Conservation (phyloP, 306 rosid genomes). For the Sechiopsis laciniata region DNA sequence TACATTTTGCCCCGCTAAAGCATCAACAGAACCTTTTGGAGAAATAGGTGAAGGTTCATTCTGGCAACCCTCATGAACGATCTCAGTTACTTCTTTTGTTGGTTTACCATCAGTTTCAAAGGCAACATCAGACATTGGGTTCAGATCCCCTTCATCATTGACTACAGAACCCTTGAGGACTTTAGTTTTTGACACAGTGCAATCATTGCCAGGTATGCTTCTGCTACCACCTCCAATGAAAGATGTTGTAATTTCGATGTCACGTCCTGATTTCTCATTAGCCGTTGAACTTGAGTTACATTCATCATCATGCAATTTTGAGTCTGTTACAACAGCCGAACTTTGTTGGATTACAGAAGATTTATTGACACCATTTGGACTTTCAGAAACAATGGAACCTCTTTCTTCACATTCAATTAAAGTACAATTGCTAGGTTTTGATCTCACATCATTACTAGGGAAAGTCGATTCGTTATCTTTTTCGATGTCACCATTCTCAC, state of each 20-base stretch:
- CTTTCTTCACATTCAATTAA: slow-evolving; percentile 20
- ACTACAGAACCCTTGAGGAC: background rate
- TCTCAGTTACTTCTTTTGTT: slow-evolving; percentile 21
- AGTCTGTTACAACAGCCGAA: slow-evolving; percentile 16
- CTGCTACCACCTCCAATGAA: slow-evolving; percentile 22
- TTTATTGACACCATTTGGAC: slow-evolving; percentile 22
- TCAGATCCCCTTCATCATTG: slow-evolving; percentile 23
- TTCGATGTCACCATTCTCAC: slow-evolving; percentile 11
- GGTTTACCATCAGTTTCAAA: slow-evolving; percentile 21
- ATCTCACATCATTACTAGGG: slow-evolving; percentile 19
- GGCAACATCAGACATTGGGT: slow-evolving; percentile 17
- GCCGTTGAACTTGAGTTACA: slow-evolving; percentile 12
- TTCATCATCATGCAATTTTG: slow-evolving; percentile 20
- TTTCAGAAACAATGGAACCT: slow-evolving; percentile 21
- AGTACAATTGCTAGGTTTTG: slow-evolving; percentile 21
- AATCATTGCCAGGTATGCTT: slow-evolving; percentile 17
- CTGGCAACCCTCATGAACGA: slow-evolving; percentile 26
- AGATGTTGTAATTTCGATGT: slow-evolving; percentile 25
- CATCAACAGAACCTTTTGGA: slow-evolving; percentile 34
- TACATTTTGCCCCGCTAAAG: slow-evolving; percentile 38
- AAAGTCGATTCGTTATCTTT: slow-evolving; percentile 17
- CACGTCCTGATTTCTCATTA: slow-evolving; percentile 25
- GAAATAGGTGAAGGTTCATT: slow-evolving; percentile 29
- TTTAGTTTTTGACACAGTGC: background rate
- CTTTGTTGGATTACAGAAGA: slow-evolving; percentile 15